phyloP scores from a whole-genome alignment of 2,329 filamentous ascomycete species.

The Neonectria neomacrospora region DNA sequence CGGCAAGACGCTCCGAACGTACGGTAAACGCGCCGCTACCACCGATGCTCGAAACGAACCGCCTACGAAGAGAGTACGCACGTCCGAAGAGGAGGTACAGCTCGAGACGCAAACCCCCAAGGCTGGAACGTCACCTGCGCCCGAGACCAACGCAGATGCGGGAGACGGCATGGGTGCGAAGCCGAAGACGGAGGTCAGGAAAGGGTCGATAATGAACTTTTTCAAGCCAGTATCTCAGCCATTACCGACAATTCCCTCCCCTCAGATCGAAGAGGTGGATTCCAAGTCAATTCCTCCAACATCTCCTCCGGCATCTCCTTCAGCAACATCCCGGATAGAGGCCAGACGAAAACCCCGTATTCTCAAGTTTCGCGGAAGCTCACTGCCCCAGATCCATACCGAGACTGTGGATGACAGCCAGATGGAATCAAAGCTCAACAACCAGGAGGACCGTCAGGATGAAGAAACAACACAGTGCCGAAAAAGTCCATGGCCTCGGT shows the following conservation, averaged over 20 bases:
- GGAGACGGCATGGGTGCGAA: not conserved
- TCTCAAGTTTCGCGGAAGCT: slow-evolving; percentile 44
- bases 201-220: slow-evolving; percentile 54
- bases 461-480: not conserved
- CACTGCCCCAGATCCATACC: slow-evolving; percentile 25
- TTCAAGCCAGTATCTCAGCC: slow-evolving; percentile 50
- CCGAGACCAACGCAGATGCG: not conserved
- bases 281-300: slow-evolving; percentile 38
- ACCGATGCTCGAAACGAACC: slow-evolving; percentile 43
- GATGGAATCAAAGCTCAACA: not conserved
- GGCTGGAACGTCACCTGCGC: not conserved
- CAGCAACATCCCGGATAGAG: slow-evolving; percentile 16
- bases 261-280: slow-evolving; percentile 32
- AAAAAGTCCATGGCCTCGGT: not conserved
- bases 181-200: slow-evolving; percentile 29
- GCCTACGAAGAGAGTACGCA: slow-evolving; percentile 42
- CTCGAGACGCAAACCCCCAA: not conserved
- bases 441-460: not conserved
- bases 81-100: not conserved
- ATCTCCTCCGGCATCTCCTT: slow-evolving; percentile 39
- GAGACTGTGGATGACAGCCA: slow-evolving; percentile 14
- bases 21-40: slow-evolving; percentile 49
- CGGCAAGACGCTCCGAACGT: slow-evolving; percentile 53
- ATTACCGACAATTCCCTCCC: slow-evolving; percentile 21
- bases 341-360: slow-evolving; percentile 42